These are phyloP conservation scores for Crithidia bombi DNA, from an alignment of 208 protist species.

Conservation along the genomic window DNA sequence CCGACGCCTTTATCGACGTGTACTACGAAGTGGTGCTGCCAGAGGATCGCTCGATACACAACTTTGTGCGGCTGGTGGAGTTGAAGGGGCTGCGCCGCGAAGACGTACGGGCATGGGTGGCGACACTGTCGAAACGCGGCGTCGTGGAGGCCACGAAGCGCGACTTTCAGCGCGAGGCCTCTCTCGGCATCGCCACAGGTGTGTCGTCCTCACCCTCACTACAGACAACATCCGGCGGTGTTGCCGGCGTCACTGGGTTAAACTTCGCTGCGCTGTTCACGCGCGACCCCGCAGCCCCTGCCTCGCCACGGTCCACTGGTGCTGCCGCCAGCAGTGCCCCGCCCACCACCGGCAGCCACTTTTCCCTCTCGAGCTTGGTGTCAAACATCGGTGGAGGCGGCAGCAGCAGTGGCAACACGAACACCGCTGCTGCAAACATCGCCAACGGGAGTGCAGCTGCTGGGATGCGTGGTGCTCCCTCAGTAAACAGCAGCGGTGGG, in stretches of 20 bases:
- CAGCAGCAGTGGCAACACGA: slow-evolving; percentile 8
- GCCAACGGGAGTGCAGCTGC: neutral
- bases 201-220: slow-evolving; percentile 12
- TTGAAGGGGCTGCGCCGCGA: slow-evolving; percentile 83
- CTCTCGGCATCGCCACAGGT: slow-evolving; percentile 46
- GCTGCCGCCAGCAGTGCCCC: slow-evolving; percentile 2
- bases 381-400: slow-evolving; percentile 29
- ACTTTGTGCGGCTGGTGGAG: slow-evolving; percentile 87
- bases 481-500: neutral
- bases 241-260: slow-evolving; percentile 31
- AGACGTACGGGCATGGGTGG: slow-evolving; percentile 80
- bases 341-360: slow-evolving; percentile 14
- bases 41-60: slow-evolving; percentile 87
- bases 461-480: neutral
- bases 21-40: slow-evolving; percentile 85
- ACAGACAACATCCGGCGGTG: slow-evolving; percentile 1
- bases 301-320: slow-evolving; percentile 6
- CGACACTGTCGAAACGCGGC: slow-evolving; percentile 77
- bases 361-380: slow-evolving; percentile 40
- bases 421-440: neutral
- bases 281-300: slow-evolving; percentile 31
- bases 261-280: slow-evolving; percentile 63
- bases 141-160: slow-evolving; percentile 88
- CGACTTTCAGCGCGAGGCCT: slow-evolving; percentile 54
- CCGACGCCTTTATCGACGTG: slow-evolving; percentile 79